phyloP scores from a whole-genome alignment of 306 rosid genomes.

The Prunus mongolica region DNA sequence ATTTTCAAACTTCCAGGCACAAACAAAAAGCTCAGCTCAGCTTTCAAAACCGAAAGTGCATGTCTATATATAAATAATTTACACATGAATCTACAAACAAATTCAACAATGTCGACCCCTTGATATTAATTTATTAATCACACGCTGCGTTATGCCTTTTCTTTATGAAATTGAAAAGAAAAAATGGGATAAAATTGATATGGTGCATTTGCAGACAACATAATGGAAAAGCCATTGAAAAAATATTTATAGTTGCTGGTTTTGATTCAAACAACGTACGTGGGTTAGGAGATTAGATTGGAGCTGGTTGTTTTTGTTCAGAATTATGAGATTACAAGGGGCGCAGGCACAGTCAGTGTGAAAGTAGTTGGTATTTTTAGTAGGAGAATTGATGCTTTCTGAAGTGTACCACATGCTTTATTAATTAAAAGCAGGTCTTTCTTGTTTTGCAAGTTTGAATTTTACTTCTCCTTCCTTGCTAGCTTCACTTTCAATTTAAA shows the following conservation, averaged over 20 bases:
- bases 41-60: slow-evolving; percentile 4
- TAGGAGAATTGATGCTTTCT: neutral
- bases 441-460: slow-evolving; percentile 4
- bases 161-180: neutral
- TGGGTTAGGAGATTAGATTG: slow-evolving; percentile 17
- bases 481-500: neutral
- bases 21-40: neutral
- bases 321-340: neutral
- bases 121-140: neutral
- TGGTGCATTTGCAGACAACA: neutral
- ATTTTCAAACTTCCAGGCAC: neutral
- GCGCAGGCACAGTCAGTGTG: neutral
- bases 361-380: neutral
- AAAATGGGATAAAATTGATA: neutral
- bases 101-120: slow-evolving; percentile 25
- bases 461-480: neutral
- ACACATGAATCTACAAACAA: neutral
- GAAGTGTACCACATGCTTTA: neutral
- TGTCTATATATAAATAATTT: neutral
- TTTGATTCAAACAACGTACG: slow-evolving; percentile 22
- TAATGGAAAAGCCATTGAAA: neutral
- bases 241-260: slow-evolving; percentile 37
- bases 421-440: neutral
- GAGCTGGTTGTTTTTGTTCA: slow-evolving; percentile 29
- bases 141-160: neutral